Conservation (phyloP, 805 yeast species). For the Brettanomyces bruxellensis region DNA sequence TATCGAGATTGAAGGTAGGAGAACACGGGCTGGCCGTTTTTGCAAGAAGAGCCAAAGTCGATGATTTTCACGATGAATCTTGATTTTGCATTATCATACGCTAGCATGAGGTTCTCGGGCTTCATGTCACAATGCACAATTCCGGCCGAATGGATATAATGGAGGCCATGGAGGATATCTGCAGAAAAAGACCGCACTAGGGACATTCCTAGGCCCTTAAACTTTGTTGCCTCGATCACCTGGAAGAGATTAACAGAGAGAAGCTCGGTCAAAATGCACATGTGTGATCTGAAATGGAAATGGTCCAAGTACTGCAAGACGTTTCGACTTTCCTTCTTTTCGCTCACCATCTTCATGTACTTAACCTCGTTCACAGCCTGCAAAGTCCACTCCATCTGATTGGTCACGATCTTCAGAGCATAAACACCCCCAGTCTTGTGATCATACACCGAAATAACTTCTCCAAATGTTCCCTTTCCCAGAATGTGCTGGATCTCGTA, state of each 20-base stretch:
- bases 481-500: slow-evolving; percentile 51
- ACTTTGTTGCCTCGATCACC: slow-evolving; percentile 38
- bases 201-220: slow-evolving; percentile 37
- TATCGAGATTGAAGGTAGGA: slow-evolving; percentile 57
- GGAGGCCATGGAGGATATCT: slow-evolving; percentile 52
- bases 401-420: slow-evolving; percentile 74
- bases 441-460: slow-evolving; percentile 61
- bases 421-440: slow-evolving; percentile 47
- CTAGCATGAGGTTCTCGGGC: slow-evolving; percentile 69
- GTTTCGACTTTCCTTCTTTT: slow-evolving; percentile 9
- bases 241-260: slow-evolving; percentile 62
- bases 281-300: slow-evolving; percentile 72
- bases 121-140: slow-evolving; percentile 81
- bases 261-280: slow-evolving; percentile 72
- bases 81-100: slow-evolving; percentile 29
- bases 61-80: slow-evolving; percentile 46
- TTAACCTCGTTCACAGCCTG: slow-evolving; percentile 76
- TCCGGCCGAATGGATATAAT: slow-evolving; percentile 44
- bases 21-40: slow-evolving; percentile 31
- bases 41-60: slow-evolving; percentile 71
- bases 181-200: slow-evolving; percentile 36
- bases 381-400: slow-evolving; percentile 61
- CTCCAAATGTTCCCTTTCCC: slow-evolving; percentile 81
- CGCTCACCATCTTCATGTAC: slow-evolving; percentile 42
- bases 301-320: slow-evolving; percentile 55